A percentile compares a stretch with the other conserved stretches of the same genome.
These are phyloP conservation scores for Vaccinium vitisidaea DNA, from an alignment of 148 eudicot genomes.

Conservation along the genomic window DNA sequence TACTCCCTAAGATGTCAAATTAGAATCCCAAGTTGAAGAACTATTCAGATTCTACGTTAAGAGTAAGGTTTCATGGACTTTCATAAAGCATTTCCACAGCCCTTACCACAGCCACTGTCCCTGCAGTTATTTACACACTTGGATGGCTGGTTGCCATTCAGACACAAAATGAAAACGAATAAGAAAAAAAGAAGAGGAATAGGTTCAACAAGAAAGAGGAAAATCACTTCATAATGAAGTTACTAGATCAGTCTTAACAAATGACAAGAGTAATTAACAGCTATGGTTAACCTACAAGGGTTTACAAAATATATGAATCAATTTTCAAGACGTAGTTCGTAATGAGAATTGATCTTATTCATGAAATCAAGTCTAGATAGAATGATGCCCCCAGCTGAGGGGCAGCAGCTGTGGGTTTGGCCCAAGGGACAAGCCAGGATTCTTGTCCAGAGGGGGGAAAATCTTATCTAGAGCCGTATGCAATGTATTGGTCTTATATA, in stretches of 20 bases:
- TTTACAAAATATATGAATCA: not conserved
- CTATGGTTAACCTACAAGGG: not conserved
- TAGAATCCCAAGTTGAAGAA: not conserved
- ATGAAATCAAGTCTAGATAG: constrained; percentile 1
- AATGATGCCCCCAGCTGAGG: not conserved
- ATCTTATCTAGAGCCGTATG: not conserved
- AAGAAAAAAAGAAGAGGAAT: not conserved
- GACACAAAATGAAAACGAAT: not conserved
- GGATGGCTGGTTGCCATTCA: not conserved
- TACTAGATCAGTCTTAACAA: not conserved
- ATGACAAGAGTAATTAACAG: not conserved
- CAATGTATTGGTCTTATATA: not conserved
- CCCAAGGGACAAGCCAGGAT: not conserved
- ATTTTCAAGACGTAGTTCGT: not conserved
- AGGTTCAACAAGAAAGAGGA: not conserved
- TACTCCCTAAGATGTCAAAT: not conserved
- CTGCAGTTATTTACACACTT: too few relatives aligned
- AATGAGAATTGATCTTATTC: not conserved
- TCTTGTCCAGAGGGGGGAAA: not conserved
- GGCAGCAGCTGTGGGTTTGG: not conserved
- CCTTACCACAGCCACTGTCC: not conserved
- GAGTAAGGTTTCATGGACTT: not conserved
- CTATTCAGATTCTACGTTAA: not conserved
- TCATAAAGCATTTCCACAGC: not conserved
- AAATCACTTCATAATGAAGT: not conserved